These are phyloP conservation scores for Phytophthora litchii DNA, from an alignment of 352 stramenopile genomes.

Conservation along the genomic window DNA sequence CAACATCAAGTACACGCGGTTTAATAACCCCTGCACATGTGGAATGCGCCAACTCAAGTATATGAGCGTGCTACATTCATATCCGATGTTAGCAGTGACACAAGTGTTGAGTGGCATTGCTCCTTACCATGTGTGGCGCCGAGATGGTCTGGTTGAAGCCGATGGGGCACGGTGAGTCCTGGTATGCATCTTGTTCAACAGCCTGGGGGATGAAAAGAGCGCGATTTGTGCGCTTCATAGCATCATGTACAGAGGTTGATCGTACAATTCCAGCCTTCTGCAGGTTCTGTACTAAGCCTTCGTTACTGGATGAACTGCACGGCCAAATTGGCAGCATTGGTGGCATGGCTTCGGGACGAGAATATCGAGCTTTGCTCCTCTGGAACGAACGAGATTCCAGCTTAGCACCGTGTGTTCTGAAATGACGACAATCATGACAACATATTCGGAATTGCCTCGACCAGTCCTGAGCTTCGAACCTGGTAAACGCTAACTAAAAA, in stretches of 20 bases:
- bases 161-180: slow-evolving; percentile 85
- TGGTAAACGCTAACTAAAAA: slow-evolving; percentile 18
- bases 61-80: slow-evolving; percentile 63
- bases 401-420: slow-evolving; percentile 10
- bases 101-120: neutral
- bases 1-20: slow-evolving; percentile 93
- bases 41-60: slow-evolving; percentile 68
- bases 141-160: slow-evolving; percentile 91
- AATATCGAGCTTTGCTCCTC: slow-evolving; percentile 8
- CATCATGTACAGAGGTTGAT: slow-evolving; percentile 50
- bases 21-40: slow-evolving; percentile 46
- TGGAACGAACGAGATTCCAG: neutral
- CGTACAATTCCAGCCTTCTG: slow-evolving; percentile 53
- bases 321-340: slow-evolving; percentile 49
- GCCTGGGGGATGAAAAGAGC: slow-evolving; percentile 79
- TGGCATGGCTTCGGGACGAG: slow-evolving; percentile 10
- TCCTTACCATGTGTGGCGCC: slow-evolving; percentile 82
- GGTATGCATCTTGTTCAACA: slow-evolving; percentile 59
- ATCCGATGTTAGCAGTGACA: neutral
- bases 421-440: slow-evolving; percentile 3
- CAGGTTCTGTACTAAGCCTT: slow-evolving; percentile 67
- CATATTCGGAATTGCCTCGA: neutral
- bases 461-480: slow-evolving; percentile 12
- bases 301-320: slow-evolving; percentile 53
- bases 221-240: slow-evolving; percentile 80